Evolutionary conservation across 2,329 filamentous ascomycete species (phyloP).

Genomic region (Paracoccidioides brasiliensis): DNA sequence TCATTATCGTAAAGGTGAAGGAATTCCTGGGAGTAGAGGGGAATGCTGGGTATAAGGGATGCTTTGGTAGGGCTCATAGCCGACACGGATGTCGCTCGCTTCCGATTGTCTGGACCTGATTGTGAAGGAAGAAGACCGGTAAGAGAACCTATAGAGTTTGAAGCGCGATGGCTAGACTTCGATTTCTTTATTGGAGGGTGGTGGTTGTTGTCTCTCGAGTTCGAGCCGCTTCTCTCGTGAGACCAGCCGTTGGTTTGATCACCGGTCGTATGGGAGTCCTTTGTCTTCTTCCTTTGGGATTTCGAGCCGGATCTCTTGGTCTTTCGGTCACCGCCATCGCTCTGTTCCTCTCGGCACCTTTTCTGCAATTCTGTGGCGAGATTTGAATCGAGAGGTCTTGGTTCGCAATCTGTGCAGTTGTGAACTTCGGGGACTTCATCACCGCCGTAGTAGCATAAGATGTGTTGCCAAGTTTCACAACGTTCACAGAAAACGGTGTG

Average conservation of each 20-base stretch:
- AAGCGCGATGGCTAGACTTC: conserved; percentile 69
- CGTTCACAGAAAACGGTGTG: conserved; percentile 92
- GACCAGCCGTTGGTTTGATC: conserved; percentile 55
- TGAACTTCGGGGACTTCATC: conserved; percentile 64
- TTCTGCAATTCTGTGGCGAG: conserved; percentile 62
- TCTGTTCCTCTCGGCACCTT: conserved; percentile 43
- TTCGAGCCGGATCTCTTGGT: conserved; percentile 63
- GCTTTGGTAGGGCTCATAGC: conserved; percentile 61
- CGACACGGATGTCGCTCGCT: conserved; percentile 48
- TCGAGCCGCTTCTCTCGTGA: conserved; percentile 45
- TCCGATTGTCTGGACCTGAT: conserved; percentile 48
- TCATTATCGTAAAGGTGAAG: conserved; percentile 58
- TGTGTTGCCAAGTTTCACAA: conserved; percentile 97
- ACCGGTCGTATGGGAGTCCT: conserved; percentile 42
- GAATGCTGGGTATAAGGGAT: conserved; percentile 52
- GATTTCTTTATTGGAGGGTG: conserved; percentile 60
- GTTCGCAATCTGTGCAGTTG: conserved; percentile 79
- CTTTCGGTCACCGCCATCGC: conserved; percentile 54
- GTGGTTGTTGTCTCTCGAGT: conserved; percentile 38
- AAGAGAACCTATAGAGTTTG: conserved; percentile 60
- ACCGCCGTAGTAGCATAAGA: conserved; percentile 85
- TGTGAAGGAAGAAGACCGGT: conserved; percentile 41
- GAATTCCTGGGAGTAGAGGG: conserved; percentile 62
- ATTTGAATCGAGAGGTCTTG: conserved; percentile 58
- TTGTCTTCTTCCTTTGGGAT: conserved; percentile 76